Evolutionary conservation across 129 eudicot species (phyloP), one percentile per base, ranked within the genome.

Genomic region (Calendula officinalis): DNA sequence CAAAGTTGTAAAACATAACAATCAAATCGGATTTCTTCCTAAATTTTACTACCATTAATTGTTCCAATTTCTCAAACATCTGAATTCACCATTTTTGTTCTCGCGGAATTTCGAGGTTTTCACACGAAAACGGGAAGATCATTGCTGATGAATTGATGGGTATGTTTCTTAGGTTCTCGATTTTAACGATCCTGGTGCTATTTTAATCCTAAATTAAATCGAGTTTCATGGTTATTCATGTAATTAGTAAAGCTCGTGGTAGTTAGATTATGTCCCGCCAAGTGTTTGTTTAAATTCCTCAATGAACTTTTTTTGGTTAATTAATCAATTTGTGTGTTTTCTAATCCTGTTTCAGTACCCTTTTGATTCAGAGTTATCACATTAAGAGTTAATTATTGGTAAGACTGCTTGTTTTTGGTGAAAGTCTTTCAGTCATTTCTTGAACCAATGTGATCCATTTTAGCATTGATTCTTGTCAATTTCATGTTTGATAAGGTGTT

Each of bases 271-370:
- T 69, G 58, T 58, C 9, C 59, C 39, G 7, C 66, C 37, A 58
- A n/a, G 50, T 58, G 58, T 58, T 58, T 58, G 66, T 45, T 57
- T 3, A 57, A 45, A 9, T 57, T 47, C 36, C 58, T 44, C 57
- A 69, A 57, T 34, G 66, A 36, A 69, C 57, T 33, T 55, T 4
- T 35, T 45, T 2, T 56, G 34, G 33, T 39, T 16, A 9, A 66
- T 12, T 38, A 51, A 41, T 67, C n/a, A 42, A 38, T 36, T 68
- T 68, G 32, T n/a, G 56, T 68, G 64, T 54, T 68, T 69, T 36
- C n/a, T 40, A 22, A 36, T 69, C 34, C 43, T 17, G 38, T 57
- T 44, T 57, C 49, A 57, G 74, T 57, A 14, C 9, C 37, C 42
- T 47, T 48, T 33, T 57, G 47, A 32, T 39, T n/a, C 4, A 1